Percentiles rank a stretch among this genome's conserved stretches.
Conservation (phyloP, 176 grass and related monocot genomes). For the Triticum turgidum region DNA sequence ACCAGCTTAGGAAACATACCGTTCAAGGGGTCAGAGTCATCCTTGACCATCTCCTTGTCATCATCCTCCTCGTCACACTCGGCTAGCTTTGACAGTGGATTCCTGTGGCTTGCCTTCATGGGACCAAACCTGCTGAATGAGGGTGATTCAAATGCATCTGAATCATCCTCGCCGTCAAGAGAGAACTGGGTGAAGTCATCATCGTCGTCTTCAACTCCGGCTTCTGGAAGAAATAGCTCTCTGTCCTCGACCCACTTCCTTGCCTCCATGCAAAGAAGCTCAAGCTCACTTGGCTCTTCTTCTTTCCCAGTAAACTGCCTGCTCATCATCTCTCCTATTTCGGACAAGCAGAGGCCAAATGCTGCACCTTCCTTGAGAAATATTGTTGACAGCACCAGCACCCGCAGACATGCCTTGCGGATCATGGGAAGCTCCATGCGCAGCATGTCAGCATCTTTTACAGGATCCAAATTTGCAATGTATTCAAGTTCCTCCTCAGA, state of each 20-base stretch:
- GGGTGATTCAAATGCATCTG: conserved; percentile 40
- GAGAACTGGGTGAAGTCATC: conserved; percentile 76
- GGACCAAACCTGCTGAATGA: conserved; percentile 53
- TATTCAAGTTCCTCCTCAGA: conserved; percentile 84
- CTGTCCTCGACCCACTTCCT: conserved; percentile 63
- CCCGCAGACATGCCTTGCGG: conserved; percentile 72
- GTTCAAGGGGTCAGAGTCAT: conserved; percentile 30
- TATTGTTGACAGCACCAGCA: conserved; percentile 78
- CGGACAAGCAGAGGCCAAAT: conserved; percentile 69
- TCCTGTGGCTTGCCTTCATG: conserved; percentile 49
- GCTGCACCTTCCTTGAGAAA: conserved; percentile 82
- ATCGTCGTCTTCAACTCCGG: conserved; percentile 54
- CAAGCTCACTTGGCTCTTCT: conserved; percentile 92
- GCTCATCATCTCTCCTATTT: conserved; percentile 99
- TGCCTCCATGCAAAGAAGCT: conserved; percentile 76
- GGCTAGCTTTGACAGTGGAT: conserved; percentile 66
- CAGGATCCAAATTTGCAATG: conserved; percentile 68
- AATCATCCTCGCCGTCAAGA: conserved; percentile 61
- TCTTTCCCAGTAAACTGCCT: conserved; percentile 80
- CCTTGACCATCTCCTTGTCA: not conserved
- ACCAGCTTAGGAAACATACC: conserved; percentile 25
- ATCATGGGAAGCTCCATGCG: conserved; percentile 75
- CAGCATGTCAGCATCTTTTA: conserved; percentile 71
- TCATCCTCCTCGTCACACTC: conserved; percentile 65
- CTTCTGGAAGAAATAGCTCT: conserved; percentile 55